These are phyloP conservation scores for Funneliformis caledonium DNA, from an alignment of 371 early-diverging fungal genomes.

Conservation along the genomic window DNA sequence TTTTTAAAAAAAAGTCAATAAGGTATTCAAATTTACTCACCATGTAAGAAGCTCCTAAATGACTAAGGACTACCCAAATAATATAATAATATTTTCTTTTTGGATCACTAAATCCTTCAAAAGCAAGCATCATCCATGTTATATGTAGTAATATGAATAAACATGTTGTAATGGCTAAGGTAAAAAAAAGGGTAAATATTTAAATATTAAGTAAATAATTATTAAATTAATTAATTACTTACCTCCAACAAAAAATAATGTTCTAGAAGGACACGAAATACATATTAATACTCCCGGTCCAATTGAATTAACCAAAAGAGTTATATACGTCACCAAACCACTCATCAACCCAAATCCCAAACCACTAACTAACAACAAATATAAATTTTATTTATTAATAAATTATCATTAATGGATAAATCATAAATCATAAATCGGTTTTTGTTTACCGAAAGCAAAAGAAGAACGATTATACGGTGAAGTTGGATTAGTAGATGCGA, in stretches of 20 bases:
- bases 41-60: conserved; percentile 65
- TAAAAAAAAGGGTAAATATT: not conserved
- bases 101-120: conserved; percentile 62
- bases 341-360: conserved; percentile 74
- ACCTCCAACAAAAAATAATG: conserved; percentile 60
- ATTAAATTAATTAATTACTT: not conserved
- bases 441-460: conserved; percentile 63
- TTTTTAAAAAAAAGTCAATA: not conserved
- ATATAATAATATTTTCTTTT: conserved; percentile 46
- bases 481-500: conserved; percentile 60
- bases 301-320: conserved; percentile 64
- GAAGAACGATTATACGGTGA: conserved; percentile 61
- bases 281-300: conserved; percentile 75
- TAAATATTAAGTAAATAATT: not conserved
- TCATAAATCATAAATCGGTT: not conserved
- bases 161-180: conserved; percentile 69
- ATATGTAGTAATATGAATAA: conserved; percentile 72
- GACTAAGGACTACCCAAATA: conserved; percentile 58
- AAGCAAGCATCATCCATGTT: conserved; percentile 74
- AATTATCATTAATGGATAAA: not conserved
- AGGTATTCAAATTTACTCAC: not conserved
- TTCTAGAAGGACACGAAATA: conserved; percentile 63
- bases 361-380: conserved; percentile 54
- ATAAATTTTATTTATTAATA: not conserved
- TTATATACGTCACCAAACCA: conserved; percentile 68